Evolutionary conservation across 208 protist species (phyloP).

Genomic region (Acanthamoeba culbertsoni): DNA sequence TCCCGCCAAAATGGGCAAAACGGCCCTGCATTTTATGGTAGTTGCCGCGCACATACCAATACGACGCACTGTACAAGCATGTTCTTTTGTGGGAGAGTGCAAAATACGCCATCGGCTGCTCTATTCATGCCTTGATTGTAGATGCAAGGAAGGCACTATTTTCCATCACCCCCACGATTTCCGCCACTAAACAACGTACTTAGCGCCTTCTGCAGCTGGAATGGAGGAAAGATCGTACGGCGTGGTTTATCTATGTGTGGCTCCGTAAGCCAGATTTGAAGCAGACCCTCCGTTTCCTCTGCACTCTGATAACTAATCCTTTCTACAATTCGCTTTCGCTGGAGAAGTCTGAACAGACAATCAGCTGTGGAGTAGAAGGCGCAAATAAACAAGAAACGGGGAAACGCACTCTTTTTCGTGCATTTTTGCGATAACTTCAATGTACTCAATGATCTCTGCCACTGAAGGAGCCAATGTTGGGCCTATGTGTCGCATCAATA

Average conservation of each 20-base stretch:
- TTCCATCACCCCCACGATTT: too few species aligned
- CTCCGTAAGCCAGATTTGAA: neutral
- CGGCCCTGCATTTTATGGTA: too few species aligned
- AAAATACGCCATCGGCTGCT: too few species aligned
- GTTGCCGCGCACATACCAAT: too few species aligned
- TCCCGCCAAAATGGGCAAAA: too few species aligned
- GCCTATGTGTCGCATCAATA: neutral
- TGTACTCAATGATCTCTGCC: neutral
- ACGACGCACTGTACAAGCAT: too few species aligned
- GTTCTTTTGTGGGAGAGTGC: too few species aligned
- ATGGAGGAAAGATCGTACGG: too few species aligned
- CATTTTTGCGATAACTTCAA: neutral
- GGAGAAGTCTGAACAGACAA: neutral
- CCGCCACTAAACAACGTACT: too few species aligned
- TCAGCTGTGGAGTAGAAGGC: neutral
- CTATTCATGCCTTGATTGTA: too few species aligned
- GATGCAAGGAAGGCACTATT: too few species aligned
- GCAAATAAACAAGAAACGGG: neutral
- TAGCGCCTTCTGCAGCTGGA: too few species aligned
- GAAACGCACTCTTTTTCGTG: neutral
- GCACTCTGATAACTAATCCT: neutral
- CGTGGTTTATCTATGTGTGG: slow-evolving; percentile 14
- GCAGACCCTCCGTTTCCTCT: neutral
- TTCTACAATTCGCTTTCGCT: neutral
- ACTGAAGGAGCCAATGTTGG: neutral